Evolutionary conservation across 352 stramenopile species (phyloP), one percentile per base, ranked within the genome.

Genomic region (Blastocystis sp.): DNA sequence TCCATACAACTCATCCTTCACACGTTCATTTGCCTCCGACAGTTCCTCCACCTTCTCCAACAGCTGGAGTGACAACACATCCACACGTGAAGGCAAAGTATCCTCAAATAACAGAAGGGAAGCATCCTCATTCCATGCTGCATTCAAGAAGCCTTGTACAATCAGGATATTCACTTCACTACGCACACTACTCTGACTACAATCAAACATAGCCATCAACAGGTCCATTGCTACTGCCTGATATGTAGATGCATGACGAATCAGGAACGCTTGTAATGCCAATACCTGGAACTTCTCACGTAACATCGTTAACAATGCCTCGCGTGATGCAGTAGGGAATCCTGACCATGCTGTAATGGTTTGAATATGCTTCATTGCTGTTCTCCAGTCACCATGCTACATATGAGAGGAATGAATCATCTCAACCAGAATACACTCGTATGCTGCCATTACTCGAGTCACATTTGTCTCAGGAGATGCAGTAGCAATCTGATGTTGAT

Each of bases 41-140:
- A 83, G 73, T 24, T 83, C 73, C 19, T 67, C 21, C 35, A 83
- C 12, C 73, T 83, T 83, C 73, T 83, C 58, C 73, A 71, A 24
- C 29, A 83, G 29, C 52, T 83, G 29, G 43, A 85, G 39, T 27
- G 43, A 29, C 16, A 69, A 32, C 14, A 24, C n/a, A 24, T 85
- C 51, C 54, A 85, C 37, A 12, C 51, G 29, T 3, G 37, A 52
- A 21, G 73, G 73, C 9, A 71, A 12, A 21, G 14, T 46, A 9
- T 58, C 46, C 46, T 57, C 46, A 46, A 78, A 78, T n/a, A 57
- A 2, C 46, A 78, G n/a, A 6, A 63, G 4, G 4, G 46, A 42
- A 29, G 46, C 52, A 32, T 58, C 52, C 35, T 78, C 46, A 46
- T 78, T 63, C 67, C 67, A 78, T 21, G 7, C 21, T 39, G 71